Percentiles rank a stretch among this genome's conserved stretches.
Evolutionary conservation across 1,284 basidiomycete species (phyloP).

Genomic region (Hemileia vastatrix): DNA sequence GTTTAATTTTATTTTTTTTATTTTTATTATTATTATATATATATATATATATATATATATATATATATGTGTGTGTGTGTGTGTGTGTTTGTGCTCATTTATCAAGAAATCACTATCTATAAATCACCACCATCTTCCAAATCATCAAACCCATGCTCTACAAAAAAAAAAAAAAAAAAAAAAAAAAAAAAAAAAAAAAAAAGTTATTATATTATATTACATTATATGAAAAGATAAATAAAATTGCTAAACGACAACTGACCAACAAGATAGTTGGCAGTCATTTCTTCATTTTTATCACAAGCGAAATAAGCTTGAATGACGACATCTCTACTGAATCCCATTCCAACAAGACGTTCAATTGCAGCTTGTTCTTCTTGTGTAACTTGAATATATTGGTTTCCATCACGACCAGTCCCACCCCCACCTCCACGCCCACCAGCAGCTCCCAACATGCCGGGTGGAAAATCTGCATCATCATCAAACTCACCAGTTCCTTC

Average conservation of each 20-base stretch:
- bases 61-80: too few species aligned
- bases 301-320: constrained; percentile 82
- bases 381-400: constrained; percentile 19
- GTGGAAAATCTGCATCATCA: constrained; percentile 27
- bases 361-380: constrained; percentile 57
- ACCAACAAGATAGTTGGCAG: constrained; percentile 84
- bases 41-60: too few species aligned
- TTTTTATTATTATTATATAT: too few species aligned
- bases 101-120: too few species aligned
- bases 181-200: not conserved
- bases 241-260: not conserved
- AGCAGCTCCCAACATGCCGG: constrained; percentile 6
- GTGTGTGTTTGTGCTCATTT: too few species aligned
- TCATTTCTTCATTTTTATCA: constrained; percentile 88
- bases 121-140: constrained; percentile 16
- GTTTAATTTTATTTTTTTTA: too few species aligned
- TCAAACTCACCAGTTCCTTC: constrained; percentile 23
- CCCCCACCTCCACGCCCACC: not conserved
- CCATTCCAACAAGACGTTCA: constrained; percentile 71
- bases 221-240: not conserved
- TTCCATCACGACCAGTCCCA: not conserved
- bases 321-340: constrained; percentile 66
- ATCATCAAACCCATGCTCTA: constrained; percentile 20
- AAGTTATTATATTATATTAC: too few species aligned
- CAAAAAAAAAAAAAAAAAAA: not conserved